A percentile compares a stretch with the other conserved stretches of the same genome.
These are phyloP conservation scores for Fusarium pseudograminearum DNA, from an alignment of 2,329 filamentous ascomycete species.

Conservation along the genomic window DNA sequence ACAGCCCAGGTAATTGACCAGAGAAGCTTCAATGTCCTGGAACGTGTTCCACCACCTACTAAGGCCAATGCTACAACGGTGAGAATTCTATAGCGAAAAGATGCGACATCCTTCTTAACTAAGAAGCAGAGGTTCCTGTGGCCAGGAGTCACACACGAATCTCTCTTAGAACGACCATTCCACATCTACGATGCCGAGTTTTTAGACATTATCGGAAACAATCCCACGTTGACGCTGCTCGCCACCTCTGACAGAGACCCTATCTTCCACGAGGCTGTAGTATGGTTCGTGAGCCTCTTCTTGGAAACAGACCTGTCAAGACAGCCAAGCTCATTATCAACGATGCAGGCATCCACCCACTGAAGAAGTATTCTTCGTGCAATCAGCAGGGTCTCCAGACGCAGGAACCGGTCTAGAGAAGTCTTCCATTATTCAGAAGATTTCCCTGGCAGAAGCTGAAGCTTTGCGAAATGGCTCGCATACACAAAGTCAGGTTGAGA, in stretches of 20 bases:
- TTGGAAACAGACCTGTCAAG: accelerated
- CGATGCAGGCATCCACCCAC: constrained; percentile 53
- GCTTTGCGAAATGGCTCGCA: constrained; percentile 34
- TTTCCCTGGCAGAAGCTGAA: constrained; percentile 59
- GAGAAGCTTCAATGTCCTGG: constrained; percentile 41
- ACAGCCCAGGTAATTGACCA: constrained; percentile 43
- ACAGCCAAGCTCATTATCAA: background rate
- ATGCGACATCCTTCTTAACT: accelerated
- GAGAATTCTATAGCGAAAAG: accelerated
- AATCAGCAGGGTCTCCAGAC: constrained; percentile 60
- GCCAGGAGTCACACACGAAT: constrained; percentile 39
- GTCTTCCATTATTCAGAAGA: constrained; percentile 64
- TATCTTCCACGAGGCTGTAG: constrained; percentile 67
- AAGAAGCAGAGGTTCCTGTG: constrained; percentile 25
- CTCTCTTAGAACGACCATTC: constrained; percentile 34
- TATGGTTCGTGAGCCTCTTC: constrained; percentile 54
- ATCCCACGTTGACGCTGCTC: constrained; percentile 64
- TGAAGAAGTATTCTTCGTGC: constrained; percentile 66
- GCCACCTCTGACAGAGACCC: constrained; percentile 59
- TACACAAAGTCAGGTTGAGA: constrained; percentile 52
- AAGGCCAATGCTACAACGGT: constrained; percentile 41
- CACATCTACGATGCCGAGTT: constrained; percentile 62
- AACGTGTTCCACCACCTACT: constrained; percentile 27
- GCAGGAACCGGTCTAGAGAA: constrained; percentile 64
- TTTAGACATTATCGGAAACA: constrained; percentile 59